Conservation (phyloP, 345 rosid genomes). For the Anastatica hierochuntica region DNA sequence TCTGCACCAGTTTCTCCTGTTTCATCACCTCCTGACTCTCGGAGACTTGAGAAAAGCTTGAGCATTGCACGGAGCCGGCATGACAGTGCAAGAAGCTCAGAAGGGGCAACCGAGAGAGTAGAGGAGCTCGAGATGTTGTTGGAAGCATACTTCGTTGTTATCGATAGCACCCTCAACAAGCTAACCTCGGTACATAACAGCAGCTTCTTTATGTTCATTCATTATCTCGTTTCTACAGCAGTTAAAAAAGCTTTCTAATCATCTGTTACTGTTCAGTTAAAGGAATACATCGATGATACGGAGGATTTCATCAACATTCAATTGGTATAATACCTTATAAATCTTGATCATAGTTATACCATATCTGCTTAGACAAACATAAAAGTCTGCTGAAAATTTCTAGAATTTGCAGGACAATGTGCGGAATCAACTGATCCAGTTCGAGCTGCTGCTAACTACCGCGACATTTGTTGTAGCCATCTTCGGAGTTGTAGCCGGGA, state of each 20-base stretch:
- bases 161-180: constrained; percentile 93
- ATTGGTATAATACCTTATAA: constrained; percentile 35
- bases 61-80: constrained; percentile 89
- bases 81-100: constrained; percentile 82
- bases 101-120: constrained; percentile 60
- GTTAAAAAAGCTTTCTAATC: constrained; percentile 1
- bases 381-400: not conserved
- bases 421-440: constrained; percentile 91
- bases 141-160: constrained; percentile 96
- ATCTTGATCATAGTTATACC: not conserved
- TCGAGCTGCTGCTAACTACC: constrained; percentile 85
- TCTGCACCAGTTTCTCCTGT: constrained; percentile 98
- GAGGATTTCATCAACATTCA: constrained; percentile 96
- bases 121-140: constrained; percentile 97
- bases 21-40: constrained; percentile 63
- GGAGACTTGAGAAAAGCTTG: constrained; percentile 84
- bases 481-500: constrained; percentile 93
- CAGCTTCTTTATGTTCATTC: not conserved
- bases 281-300: no score
- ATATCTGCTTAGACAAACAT: not conserved
- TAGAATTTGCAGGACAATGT: constrained; percentile 65
- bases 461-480: constrained; percentile 95
- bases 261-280: constrained; percentile 45
- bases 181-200: constrained; percentile 98
- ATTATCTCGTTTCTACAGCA: not conserved